Evolutionary conservation across 1,284 basidiomycete species (phyloP).

Genomic region (Rhizopogon parksii): DNA sequence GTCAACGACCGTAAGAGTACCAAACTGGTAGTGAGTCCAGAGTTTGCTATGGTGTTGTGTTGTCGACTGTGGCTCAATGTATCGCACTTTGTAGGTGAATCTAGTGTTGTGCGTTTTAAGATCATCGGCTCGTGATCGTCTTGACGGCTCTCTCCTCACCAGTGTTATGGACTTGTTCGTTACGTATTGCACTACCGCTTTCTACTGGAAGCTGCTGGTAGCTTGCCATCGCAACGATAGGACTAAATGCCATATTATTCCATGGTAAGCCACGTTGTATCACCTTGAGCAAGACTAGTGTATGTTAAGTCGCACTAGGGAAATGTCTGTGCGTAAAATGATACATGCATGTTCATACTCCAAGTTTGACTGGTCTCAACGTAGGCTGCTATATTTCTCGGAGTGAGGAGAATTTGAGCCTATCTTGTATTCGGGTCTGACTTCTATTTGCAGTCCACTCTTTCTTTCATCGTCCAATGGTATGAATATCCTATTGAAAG

Average conservation of each 20-base stretch:
- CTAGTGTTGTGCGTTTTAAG: not conserved
- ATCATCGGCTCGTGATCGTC: not conserved
- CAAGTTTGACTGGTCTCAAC: not conserved
- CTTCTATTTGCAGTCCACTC: not conserved
- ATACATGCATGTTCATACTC: not conserved
- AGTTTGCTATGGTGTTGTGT: not conserved
- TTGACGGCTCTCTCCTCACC: not conserved
- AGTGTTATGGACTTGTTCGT: not conserved
- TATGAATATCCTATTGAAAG: not conserved
- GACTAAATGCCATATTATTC: not conserved
- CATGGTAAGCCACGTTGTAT: not conserved
- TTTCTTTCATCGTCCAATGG: not conserved
- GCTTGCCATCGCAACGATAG: not conserved
- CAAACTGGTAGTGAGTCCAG: not conserved
- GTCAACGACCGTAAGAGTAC: not conserved
- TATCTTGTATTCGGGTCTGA: not conserved
- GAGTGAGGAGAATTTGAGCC: not conserved
- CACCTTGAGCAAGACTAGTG: not conserved
- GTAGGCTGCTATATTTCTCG: not conserved
- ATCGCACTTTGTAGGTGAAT: not conserved
- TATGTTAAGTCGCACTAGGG: not conserved
- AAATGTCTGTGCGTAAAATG: not conserved
- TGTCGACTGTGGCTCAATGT: not conserved
- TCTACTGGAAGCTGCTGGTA: not conserved
- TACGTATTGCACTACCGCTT: not conserved